Base-by-base conservation (phyloP, 2,329 filamentous ascomycete genomes). In the Nectriaceae sp. region DNA sequence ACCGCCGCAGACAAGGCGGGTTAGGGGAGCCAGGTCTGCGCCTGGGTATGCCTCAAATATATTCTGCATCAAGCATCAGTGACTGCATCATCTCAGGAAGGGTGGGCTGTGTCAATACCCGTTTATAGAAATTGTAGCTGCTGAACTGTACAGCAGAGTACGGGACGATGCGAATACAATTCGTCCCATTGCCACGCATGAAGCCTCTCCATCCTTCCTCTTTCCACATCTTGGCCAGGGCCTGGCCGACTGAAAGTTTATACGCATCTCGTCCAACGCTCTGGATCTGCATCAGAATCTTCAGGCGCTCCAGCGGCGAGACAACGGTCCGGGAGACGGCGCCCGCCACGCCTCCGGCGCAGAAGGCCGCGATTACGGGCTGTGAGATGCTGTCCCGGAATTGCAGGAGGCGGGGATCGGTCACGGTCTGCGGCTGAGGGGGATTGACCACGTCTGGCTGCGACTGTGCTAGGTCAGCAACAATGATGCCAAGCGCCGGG, bases 61-160 rank as follows among this genome's bases (percentile, higher is more conserved):
- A 75, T 87, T 77, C 76, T 79, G 46, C 11, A 26, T 44, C 5
- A 40, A 4, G 40, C 21, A 43, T 56, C 53, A 54, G 22, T 33
- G 8, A 16, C 35, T 8, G 19, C 21, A 29, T 5, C 11, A 8
- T 10, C 21, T n/a, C 26, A n/a, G 6, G 11, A 6, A 13, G 18
- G 10, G 6, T 37, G 33, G 16, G 10, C 33, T 15, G 15, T 31
- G 26, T 11, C 33, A 15, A 18, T 21, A 95, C 92, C 74, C 85
- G 82, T 72, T 96, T 97, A 74, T 99, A 99, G 59, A 97, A 84
- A 68, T 96, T 97, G 76, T 97, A 99, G 66, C 91, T 95, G 60
- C 93, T 93, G 70, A 99, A 99, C 66, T 99, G 94, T 35, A 97
- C 94, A 11, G 94, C 94, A 42, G 93, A 97, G 70, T 99, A 99